Percentiles rank a stretch among this genome's conserved stretches.
These are phyloP conservation scores for Chlamydomonas schloesseri DNA, from an alignment of 139 green algal species.

Conservation along the genomic window DNA sequence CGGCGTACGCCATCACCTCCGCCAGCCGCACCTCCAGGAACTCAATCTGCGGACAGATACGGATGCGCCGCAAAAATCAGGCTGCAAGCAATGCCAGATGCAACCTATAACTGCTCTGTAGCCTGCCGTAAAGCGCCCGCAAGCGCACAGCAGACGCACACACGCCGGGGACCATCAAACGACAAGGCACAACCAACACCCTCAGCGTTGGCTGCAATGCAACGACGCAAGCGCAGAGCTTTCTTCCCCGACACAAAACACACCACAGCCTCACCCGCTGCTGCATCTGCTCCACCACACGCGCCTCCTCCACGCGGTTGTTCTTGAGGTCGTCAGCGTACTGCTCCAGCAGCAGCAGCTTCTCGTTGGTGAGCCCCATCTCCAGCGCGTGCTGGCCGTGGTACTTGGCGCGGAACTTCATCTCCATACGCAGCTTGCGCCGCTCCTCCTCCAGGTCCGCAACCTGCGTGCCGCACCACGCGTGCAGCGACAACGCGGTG, in stretches of 20 bases:
- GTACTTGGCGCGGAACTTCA: slow-evolving; percentile 86
- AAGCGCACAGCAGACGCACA: too few species aligned
- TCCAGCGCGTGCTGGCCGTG: slow-evolving; percentile 74
- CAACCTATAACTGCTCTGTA: too few species aligned
- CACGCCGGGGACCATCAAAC: too few species aligned
- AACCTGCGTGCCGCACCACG: slow-evolving; percentile 52
- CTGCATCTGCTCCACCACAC: slow-evolving; percentile 70
- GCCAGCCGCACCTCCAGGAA: slow-evolving; percentile 73
- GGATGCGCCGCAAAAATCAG: too few species aligned
- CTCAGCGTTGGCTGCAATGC: too few species aligned
- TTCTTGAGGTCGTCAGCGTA: slow-evolving; percentile 77
- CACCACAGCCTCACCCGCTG: slow-evolving; percentile 71
- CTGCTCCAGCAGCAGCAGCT: slow-evolving; percentile 80
- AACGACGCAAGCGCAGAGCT: too few species aligned
- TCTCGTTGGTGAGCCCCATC: slow-evolving; percentile 68
- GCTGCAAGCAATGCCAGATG: too few species aligned
- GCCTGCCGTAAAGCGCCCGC: too few species aligned
- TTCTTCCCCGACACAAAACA: too few species aligned
- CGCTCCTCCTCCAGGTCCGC: slow-evolving; percentile 83
- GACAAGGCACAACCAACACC: too few species aligned
- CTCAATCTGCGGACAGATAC: slow-evolving; percentile 60
- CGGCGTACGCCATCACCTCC: slow-evolving; percentile 75
- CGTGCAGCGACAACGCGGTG: too few species aligned
- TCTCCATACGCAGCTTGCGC: slow-evolving; percentile 76
- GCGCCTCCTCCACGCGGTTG: slow-evolving; percentile 58